phyloP scores from a whole-genome alignment of 208 protist species.

The Trypanosoma vivax region DNA sequence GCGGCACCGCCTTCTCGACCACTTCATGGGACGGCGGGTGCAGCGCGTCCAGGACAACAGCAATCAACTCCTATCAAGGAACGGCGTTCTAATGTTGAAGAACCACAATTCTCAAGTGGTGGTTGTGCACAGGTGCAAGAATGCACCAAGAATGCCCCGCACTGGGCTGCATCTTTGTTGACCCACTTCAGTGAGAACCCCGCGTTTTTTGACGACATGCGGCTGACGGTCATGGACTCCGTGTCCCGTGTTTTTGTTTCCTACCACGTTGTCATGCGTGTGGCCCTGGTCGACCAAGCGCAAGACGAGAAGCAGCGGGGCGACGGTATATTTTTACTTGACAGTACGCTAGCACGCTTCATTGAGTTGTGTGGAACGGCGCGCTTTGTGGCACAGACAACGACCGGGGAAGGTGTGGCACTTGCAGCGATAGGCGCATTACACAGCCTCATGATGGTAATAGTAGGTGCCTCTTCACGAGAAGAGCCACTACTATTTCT shows the following conservation, averaged over 20 bases:
- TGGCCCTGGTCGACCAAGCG: not conserved
- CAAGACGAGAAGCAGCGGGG: not conserved
- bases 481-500: constrained; percentile 24
- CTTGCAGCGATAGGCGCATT: constrained; percentile 52
- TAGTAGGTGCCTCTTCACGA: too few relatives aligned
- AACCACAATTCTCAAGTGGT: not conserved
- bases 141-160: not conserved
- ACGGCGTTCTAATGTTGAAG: constrained; percentile 3
- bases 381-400: constrained; percentile 32
- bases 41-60: not conserved
- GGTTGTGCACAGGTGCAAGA: not conserved
- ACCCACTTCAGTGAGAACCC: constrained; percentile 22
- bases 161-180: not conserved
- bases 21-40: not conserved
- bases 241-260: constrained; percentile 42
- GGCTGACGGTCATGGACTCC: constrained; percentile 47
- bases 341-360: constrained; percentile 9
- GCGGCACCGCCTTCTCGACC: not conserved
- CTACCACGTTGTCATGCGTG: constrained; percentile 41
- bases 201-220: constrained; percentile 43
- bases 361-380: constrained; percentile 40
- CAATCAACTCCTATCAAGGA: too few relatives aligned
- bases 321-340: constrained; percentile 3
- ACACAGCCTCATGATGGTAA: constrained; percentile 20
- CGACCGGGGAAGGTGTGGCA: constrained; percentile 37